Conservation (phyloP, 1,139 yeast genomes). For the Blastobotrys elegans region DNA sequence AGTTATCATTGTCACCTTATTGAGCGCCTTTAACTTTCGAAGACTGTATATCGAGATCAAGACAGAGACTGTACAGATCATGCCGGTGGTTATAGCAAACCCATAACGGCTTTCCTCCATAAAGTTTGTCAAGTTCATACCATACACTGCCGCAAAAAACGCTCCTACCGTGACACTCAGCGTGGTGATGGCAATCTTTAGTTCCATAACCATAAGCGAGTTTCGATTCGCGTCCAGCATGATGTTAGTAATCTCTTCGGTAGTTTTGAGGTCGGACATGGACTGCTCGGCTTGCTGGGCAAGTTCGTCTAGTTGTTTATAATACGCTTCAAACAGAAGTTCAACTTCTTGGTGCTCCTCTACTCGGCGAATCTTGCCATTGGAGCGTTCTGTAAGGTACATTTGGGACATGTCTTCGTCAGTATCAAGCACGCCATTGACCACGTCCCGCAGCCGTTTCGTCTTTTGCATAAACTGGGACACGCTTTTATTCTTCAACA, state of each 20-base stretch:
- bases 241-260: conserved; percentile 95
- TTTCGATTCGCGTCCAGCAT: conserved; percentile 93
- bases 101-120: conserved; percentile 73
- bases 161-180: conserved; percentile 80
- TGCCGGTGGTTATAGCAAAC: conserved; percentile 53
- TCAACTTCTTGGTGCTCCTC: conserved; percentile 73
- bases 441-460: conserved; percentile 67
- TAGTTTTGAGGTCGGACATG: conserved; percentile 81
- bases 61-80: conserved; percentile 38
- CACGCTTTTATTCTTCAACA: conserved; percentile 70
- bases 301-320: conserved; percentile 92
- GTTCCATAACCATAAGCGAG: conserved; percentile 82
- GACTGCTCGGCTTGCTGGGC: conserved; percentile 90
- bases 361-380: conserved; percentile 30
- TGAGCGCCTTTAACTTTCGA: conserved; percentile 38
- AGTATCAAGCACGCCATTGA: conserved; percentile 79
- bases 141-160: conserved; percentile 74
- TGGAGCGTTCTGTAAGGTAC: conserved; percentile 56
- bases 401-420: conserved; percentile 87
- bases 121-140: conserved; percentile 90
- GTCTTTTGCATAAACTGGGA: conserved; percentile 78
- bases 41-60: conserved; percentile 35
- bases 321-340: conserved; percentile 86
- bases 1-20: conserved; percentile 42
- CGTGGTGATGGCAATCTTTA: conserved; percentile 80